phyloP scores from a whole-genome alignment of 2,329 filamentous ascomycete genomes.

The Microsporum ferrugineum region DNA sequence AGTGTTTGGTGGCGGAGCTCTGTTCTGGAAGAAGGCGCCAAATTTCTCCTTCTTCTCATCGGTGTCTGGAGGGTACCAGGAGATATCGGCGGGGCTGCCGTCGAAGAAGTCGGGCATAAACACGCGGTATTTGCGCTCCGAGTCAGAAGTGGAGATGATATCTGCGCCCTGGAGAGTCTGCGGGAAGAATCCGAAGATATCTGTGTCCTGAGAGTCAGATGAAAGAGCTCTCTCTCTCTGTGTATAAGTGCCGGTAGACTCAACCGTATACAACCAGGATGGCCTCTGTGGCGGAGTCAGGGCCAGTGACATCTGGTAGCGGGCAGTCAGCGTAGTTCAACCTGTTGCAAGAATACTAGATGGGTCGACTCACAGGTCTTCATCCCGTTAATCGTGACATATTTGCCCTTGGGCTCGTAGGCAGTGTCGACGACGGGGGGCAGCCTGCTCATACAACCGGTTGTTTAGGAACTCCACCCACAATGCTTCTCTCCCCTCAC shows the following conservation, averaged over 20 bases:
- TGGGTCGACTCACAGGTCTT: slow-evolving; percentile 43
- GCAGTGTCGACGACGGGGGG: slow-evolving; percentile 32
- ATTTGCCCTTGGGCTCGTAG: slow-evolving; percentile 49
- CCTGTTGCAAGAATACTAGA: neutral
- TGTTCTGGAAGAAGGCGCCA: slow-evolving; percentile 47
- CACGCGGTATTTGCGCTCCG: slow-evolving; percentile 64
- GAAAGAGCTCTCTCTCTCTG: neutral
- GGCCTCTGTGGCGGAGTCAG: slow-evolving; percentile 44
- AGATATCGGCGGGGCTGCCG: slow-evolving; percentile 55
- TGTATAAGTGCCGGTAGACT: slow-evolving; percentile 5
- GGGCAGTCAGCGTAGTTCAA: neutral
- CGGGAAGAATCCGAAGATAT: slow-evolving; percentile 54
- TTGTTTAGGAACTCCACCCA: neutral
- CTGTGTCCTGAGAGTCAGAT: slow-evolving; percentile 22
- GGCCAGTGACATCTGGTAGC: slow-evolving; percentile 43
- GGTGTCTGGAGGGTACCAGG: slow-evolving; percentile 49
- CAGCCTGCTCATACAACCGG: slow-evolving; percentile 21
- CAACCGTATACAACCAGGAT: slow-evolving; percentile 46
- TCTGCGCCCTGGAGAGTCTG: slow-evolving; percentile 54
- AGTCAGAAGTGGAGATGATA: slow-evolving; percentile 50
- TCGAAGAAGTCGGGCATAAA: slow-evolving; percentile 90
- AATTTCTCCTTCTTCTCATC: slow-evolving; percentile 51
- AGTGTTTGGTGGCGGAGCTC: slow-evolving; percentile 47
- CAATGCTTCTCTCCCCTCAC: neutral
- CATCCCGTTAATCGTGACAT: slow-evolving; percentile 48